These are phyloP conservation scores for Otatea glauca DNA, from an alignment of 176 grass and related monocot genomes.

Conservation along the genomic window DNA sequence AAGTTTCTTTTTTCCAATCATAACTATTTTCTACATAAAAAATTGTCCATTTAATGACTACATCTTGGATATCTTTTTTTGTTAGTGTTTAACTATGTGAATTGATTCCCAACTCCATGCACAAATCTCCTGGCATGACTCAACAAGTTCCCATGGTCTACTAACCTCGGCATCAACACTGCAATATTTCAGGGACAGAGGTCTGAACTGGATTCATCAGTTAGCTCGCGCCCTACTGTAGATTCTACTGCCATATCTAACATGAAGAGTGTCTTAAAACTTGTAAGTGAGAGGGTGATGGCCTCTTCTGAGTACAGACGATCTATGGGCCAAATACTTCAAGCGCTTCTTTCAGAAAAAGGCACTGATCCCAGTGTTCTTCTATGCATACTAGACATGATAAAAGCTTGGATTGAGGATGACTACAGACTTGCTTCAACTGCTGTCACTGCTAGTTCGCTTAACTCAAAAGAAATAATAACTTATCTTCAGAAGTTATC, in stretches of 20 bases:
- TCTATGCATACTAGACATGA: constrained; percentile 84
- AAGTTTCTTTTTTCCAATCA: neutral
- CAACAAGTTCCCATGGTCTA: neutral
- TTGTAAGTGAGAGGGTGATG: constrained; percentile 94
- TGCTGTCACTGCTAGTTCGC: constrained; percentile 57
- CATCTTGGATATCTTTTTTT: constrained; percentile 17
- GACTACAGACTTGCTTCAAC: constrained; percentile 67
- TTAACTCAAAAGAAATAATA: constrained; percentile 84
- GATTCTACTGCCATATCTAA: constrained; percentile 80
- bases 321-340: constrained; percentile 85
- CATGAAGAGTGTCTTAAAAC: constrained; percentile 84
- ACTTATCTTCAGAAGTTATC: constrained; percentile 96
- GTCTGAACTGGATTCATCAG: constrained; percentile 78
- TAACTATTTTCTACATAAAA: neutral
- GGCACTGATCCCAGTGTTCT: constrained; percentile 80
- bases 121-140: constrained; percentile 1
- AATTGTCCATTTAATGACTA: neutral
- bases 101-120: constrained; percentile 1
- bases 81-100: constrained; percentile 5
- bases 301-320: constrained; percentile 69
- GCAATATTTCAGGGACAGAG: constrained; percentile 75
- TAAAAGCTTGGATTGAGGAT: constrained; percentile 95
- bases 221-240: constrained; percentile 68
- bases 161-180: constrained; percentile 16
- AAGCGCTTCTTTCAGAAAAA: constrained; percentile 83